Percentiles rank a stretch among this genome's conserved stretches.
phyloP scores from a whole-genome alignment of 306 rosid genomes.

The Macrotyloma uniflorum region DNA sequence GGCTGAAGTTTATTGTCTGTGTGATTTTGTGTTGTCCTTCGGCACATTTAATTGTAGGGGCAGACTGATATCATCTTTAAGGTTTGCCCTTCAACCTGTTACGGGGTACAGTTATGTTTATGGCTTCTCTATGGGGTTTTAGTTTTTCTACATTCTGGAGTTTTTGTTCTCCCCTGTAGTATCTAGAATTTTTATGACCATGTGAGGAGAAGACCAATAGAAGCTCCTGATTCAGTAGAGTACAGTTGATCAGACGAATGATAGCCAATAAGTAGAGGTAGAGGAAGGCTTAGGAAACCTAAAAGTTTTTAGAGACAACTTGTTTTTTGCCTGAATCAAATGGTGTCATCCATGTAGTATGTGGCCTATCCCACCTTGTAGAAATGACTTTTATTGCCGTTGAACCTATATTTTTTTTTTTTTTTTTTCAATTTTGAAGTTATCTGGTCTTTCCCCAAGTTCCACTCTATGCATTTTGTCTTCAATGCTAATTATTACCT shows the following conservation, averaged over 20 bases:
- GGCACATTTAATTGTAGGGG: neutral
- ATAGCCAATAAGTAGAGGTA: slow-evolving; percentile 4
- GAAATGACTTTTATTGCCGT: neutral
- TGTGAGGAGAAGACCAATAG: neutral
- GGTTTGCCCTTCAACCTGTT: neutral
- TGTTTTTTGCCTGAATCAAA: neutral
- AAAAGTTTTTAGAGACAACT: neutral
- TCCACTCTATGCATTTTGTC: neutral
- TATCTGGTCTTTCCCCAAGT: neutral
- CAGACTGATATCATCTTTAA: neutral
- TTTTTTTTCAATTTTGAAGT: neutral
- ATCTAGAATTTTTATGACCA: neutral
- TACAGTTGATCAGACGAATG: neutral
- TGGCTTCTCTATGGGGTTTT: neutral
- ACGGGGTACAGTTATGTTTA: neutral
- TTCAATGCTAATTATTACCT: neutral
- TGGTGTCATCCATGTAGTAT: neutral
- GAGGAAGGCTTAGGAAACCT: neutral
- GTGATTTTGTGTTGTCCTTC: neutral
- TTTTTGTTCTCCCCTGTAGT: neutral
- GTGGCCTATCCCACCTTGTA: neutral
- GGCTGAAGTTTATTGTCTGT: neutral
- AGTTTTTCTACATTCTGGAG: neutral
- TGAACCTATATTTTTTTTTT: neutral
- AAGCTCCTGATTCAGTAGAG: neutral